Evolutionary conservation across 306 rosid species (phyloP).

Genomic region (Cucurbita pepo): DNA sequence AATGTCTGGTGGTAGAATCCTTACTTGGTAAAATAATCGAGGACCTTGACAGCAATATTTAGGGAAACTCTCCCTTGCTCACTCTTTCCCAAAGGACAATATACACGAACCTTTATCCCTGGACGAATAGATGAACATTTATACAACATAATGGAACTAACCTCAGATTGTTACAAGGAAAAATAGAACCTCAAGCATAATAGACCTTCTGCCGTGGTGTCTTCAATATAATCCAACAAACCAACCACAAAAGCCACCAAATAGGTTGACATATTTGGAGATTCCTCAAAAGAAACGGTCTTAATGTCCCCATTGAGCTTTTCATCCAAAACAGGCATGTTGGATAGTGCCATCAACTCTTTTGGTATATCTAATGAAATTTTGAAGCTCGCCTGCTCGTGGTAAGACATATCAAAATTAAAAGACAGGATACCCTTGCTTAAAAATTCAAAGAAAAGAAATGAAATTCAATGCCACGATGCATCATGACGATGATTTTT

Average conservation of each 20-base stretch:
- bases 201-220: constrained; percentile 28
- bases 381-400: constrained; percentile 46
- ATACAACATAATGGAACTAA: background rate
- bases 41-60: constrained; percentile 33
- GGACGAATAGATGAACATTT: background rate
- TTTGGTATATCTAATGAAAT: constrained; percentile 33
- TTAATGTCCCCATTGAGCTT: constrained; percentile 27
- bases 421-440: background rate
- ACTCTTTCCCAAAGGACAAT: constrained; percentile 40
- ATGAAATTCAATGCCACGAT: background rate
- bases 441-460: background rate
- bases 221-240: constrained; percentile 36
- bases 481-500: no score
- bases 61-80: constrained; percentile 39
- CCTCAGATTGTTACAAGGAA: background rate
- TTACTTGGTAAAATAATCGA: constrained; percentile 32
- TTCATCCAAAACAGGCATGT: constrained; percentile 42
- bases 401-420: background rate
- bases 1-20: background rate
- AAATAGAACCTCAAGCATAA: background rate
- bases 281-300: constrained; percentile 36
- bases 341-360: constrained; percentile 46
- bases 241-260: constrained; percentile 50
- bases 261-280: constrained; percentile 58
- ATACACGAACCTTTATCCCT: constrained; percentile 36